Evolutionary conservation across 1,284 basidiomycete genomes (phyloP), one percentile per base, ranked within the genome.

Genomic region (Heterobasidion irregulare): DNA sequence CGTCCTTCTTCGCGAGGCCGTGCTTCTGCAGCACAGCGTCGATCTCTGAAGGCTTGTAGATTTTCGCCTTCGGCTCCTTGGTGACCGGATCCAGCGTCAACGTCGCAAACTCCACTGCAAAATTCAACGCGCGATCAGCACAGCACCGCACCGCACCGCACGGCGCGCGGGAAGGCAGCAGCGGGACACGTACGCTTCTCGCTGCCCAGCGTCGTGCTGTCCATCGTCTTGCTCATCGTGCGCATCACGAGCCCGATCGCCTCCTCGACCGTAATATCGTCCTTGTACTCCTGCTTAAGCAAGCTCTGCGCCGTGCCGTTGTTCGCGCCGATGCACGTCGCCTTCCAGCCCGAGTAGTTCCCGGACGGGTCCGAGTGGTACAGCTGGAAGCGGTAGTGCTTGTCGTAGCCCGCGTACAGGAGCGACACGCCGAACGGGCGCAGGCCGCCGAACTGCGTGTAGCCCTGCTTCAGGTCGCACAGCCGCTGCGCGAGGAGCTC

Each of bases 221-320:
- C 96, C 95, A 99, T 98, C 50, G 96, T 98, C 82, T 98, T 99
- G 79, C 94, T 95, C 87, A 99, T 93, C 53, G 94, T 91, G 74
- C 89, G 90, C 63, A 98, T 79, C 51, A 93, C 94, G 44, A 99
- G 77, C 32, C 82, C 86, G 65, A 96, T 89, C n/a, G 94, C 95
- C 55, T 94, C 93, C 65, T 94, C 90, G 45, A 97, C 79, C 15
- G 80, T 75, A 57, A 98, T 88, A 58, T 94, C 93, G 63, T 98
- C 96, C 72, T 98, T 97, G 76, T 98, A 98, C 70, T 99, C 97
- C 73, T 99, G 96, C 77, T 98, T 96, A 62, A 99, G 75, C 64
- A 99, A 74, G 65, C 89, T 92, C 66, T 94, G 92, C 41, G 92
- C 94, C 4, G 92, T 97, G 34, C 94, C 92, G 69, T 92, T 98